phyloP scores from a whole-genome alignment of 2,329 filamentous ascomycete genomes.

The Tolypocladium album region DNA sequence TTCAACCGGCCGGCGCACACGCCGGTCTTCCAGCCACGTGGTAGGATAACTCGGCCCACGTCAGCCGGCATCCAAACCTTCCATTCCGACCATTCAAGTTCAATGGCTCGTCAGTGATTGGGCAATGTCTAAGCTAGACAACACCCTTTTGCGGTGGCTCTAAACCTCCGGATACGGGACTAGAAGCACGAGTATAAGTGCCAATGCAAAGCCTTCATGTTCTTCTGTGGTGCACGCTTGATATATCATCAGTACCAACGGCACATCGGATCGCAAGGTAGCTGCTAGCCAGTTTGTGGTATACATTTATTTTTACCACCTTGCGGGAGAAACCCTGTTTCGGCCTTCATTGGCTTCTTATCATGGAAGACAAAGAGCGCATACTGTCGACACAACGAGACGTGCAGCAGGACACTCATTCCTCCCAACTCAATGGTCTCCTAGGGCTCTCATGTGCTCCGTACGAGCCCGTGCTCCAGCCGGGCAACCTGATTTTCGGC shows the following conservation, averaged over 20 bases:
- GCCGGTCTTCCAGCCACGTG: background rate
- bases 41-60: background rate
- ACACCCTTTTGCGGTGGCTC: background rate
- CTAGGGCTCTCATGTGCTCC: no score
- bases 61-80: background rate
- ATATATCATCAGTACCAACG: background rate
- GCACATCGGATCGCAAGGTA: no score
- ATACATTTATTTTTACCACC: no score
- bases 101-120: background rate
- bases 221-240: background rate
- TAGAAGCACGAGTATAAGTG: no score
- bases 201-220: background rate
- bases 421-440: no score
- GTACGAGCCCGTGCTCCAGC: no score
- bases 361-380: no score
- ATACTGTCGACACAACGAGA: no score
- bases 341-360: no score
- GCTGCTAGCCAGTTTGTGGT: background rate
- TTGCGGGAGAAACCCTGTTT: no score
- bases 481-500: no score
- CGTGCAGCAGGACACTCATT: no score
- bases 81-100: background rate
- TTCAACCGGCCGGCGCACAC: background rate
- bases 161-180: background rate
- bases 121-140: background rate